Evolutionary conservation across 495 filamentous ascomycete species (phyloP), one percentile per base, ranked within the genome.

Genomic region (Hypoxylon fragiforme): DNA sequence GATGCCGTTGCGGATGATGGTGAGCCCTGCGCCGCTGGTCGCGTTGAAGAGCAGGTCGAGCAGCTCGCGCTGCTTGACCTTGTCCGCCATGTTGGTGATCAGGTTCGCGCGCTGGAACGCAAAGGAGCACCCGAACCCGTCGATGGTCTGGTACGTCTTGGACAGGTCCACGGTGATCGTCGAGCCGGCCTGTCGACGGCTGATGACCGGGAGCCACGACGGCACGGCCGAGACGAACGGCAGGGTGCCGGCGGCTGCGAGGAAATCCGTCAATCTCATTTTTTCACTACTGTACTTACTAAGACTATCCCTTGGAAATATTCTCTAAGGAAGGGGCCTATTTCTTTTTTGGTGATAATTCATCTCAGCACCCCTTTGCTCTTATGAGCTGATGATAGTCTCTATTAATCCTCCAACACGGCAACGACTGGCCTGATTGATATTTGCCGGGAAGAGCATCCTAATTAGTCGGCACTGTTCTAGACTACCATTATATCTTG

Each of bases 1-100:
- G 60, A 84, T 79, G 15, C 81, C 77, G 51, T 79, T 81, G 6
- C 81, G 77, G 31, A 84, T 52, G 55, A 84, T 82, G 16, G 73
- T 71, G 43, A 84, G 68, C 2, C 79, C 81, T 0, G 81, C 81
- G 2, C 79, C 81, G 0, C 64, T 68, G 3, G 70, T 73, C 13
- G 67, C 67, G 64, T 72, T 76, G 68, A 82, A 82, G 19, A 84
- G 72, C 9, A 73, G 68, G 52, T 83, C 78, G 3, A 80, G 65
- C 6, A 73, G 69, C 46, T 70, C 49, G 3, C 68, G 63, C 56
- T 78, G 71, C 60, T 77, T 75, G 8, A 62, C 64, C 61, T 71
- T 71, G 55, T 74, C 66, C 13, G 67, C 60, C 56, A 80, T 70
- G 61, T 77, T 76, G 38, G 73, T 71, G 64, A 80, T 74, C 15